Percentiles rank a stretch among this genome's conserved stretches.
phyloP scores from a whole-genome alignment of 495 filamentous ascomycete genomes.

The Aspergillus carlsbadensis region DNA sequence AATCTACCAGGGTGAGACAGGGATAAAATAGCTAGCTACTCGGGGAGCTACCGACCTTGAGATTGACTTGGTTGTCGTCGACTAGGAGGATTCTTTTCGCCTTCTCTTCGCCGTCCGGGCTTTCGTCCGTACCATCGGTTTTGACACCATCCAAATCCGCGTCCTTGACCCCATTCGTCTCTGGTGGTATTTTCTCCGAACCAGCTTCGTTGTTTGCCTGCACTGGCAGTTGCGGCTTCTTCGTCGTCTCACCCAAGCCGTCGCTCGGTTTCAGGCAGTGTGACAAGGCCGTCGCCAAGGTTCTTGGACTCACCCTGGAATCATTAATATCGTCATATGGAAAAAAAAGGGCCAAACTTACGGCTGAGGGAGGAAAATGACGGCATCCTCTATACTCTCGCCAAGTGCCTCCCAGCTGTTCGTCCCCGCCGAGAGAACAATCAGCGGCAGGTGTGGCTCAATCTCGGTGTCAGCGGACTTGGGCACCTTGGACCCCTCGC shows the following conservation, averaged over 20 bases:
- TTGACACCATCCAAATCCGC: not conserved
- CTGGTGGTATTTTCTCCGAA: not conserved
- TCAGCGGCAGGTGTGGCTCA: constrained; percentile 18
- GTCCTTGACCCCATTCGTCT: no score
- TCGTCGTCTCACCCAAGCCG: no score
- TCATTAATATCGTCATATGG: not conserved
- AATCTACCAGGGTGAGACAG: constrained; percentile 11
- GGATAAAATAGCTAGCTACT: not conserved
- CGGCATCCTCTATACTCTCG: constrained; percentile 15
- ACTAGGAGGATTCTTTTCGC: constrained; percentile 50
- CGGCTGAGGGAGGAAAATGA: constrained; percentile 27
- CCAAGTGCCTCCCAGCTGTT: constrained; percentile 21
- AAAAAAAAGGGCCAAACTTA: constrained; percentile 16
- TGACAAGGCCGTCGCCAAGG: constrained; percentile 20
- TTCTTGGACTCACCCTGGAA: constrained; percentile 25
- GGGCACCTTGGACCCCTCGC: not conserved
- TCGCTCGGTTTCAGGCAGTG: no score
- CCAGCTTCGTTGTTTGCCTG: no score
- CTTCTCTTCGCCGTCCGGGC: not conserved
- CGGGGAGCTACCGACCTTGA: constrained; percentile 40
- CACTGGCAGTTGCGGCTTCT: no score
- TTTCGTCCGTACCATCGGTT: no score
- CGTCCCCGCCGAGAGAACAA: constrained; percentile 21
- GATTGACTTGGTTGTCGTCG: constrained; percentile 66
- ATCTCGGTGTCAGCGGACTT: constrained; percentile 4